phyloP scores from a whole-genome alignment of 148 eudicot genomes.

The Mesembryanthemum crystallinum region DNA sequence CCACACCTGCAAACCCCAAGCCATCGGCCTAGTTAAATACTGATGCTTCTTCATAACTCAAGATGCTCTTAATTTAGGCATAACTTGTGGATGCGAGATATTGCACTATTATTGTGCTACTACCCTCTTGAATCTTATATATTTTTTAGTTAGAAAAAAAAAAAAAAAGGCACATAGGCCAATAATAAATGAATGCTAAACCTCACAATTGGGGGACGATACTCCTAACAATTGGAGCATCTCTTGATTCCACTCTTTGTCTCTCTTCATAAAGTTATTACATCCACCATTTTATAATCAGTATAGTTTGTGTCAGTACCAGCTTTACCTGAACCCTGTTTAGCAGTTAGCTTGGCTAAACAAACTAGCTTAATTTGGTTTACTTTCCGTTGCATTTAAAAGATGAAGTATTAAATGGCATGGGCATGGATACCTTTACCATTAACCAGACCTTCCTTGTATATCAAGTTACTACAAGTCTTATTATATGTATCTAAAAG shows the following conservation, averaged over 20 bases:
- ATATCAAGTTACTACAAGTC: too few species aligned
- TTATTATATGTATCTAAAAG: too few species aligned
- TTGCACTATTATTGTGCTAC: not conserved
- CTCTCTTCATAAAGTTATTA: not conserved
- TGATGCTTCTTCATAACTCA: not conserved
- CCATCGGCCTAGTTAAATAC: slow-evolving; percentile 8
- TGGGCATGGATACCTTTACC: not conserved
- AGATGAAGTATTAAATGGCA: not conserved
- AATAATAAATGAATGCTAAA: too few species aligned
- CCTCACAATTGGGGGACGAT: too few species aligned
- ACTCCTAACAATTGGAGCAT: too few species aligned
- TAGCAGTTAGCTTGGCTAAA: not conserved
- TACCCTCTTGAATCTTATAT: not conserved
- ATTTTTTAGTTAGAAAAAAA: too few species aligned
- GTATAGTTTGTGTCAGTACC: not conserved
- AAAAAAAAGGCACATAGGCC: too few species aligned
- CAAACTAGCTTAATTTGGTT: not conserved
- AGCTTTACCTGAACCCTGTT: not conserved
- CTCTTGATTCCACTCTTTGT: too few species aligned
- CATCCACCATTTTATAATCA: not conserved
- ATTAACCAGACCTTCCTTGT: too few species aligned
- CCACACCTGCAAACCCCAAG: slow-evolving; percentile 53
- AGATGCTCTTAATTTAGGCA: not conserved
- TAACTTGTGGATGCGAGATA: not conserved
- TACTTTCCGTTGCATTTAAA: too few species aligned